Evolutionary conservation across 345 rosid species (phyloP), one percentile per base, ranked within the genome.

Genomic region (Acer campestre): DNA sequence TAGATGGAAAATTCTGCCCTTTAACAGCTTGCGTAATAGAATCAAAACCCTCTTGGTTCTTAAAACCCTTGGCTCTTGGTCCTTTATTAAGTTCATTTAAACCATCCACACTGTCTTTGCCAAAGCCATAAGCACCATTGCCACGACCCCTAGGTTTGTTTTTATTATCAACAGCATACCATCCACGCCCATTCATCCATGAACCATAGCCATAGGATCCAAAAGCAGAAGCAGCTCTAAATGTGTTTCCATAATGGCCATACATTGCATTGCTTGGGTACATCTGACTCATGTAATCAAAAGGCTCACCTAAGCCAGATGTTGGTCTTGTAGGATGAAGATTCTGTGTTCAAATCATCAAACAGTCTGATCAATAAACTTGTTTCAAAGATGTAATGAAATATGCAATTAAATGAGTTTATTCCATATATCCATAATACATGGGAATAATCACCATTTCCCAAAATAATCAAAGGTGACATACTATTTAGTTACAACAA

Each of bases 71-170:
- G 44, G 86, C 85, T 77, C 98, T 87, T 20, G 97, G 98, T 73
- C 97, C 97, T 81, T 89, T 81, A 74, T 88, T 92, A 65, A 94
- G 89, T 89, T 94, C 98, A 44, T 85, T 90, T 68, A 92, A 85
- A 80, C 95, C 89, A 80, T 90, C 93, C 9, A 82, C 73, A 74
- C 88, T 94, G 84, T 91, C 95, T 70, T 86, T 89, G 53, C 82
- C 89, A 73, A 80, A 86, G 61, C 84, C 82, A 69, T 74, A 79
- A 16, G 73, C 84, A 14, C 82, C 86, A 53, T 81, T 66, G 72
- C 83, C 82, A 80, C 82, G 87, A 72, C 85, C 83, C 77, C 84
- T 85, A 22, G 87, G 77, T 81, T 86, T 90, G 77, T 80, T 83
- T 77, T 89, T 87, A 77, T 78, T 90, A 80, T 84, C 90, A 75